Evolutionary conservation across 768 basidiomycete species (phyloP), one percentile per base, ranked within the genome.

Genomic region (Mycena vitilis): DNA sequence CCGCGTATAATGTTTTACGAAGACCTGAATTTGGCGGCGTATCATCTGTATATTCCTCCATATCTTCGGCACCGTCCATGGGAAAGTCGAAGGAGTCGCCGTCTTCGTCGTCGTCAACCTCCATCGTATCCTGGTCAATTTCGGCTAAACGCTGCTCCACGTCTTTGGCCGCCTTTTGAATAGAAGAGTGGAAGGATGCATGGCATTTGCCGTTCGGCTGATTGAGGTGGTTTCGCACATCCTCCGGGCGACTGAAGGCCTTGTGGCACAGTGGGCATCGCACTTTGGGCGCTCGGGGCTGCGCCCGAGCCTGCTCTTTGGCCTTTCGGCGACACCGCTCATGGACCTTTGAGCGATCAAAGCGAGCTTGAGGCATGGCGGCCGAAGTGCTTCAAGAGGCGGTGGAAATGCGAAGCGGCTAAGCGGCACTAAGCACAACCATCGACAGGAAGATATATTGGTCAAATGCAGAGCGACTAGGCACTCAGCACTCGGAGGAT

Each of bases 51-150:
- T 30, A 2, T 30, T 30, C 30, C 30, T 30, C 30, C 30, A 30
- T 30, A 30, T 30, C 30, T 30, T 30, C 3, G 4, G 73, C 72
- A 2, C 71, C 15, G 1, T 45, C 40, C 40, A 40, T 45, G 44
- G 44, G 18, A 18, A 16, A 15, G 18, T 45, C 44, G 2, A 16
- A 16, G 6, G 44, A 45, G 16, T 16, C 44, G 6, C 2, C 2
- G 44, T 15, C 44, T 20, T 13, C 15, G 16, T 45, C 12, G 15
- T 15, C 18, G 18, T 45, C 44, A 20, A 48, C 47, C 4, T 48
- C 47, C 47, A 48, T 48, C n/a, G 47, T n/a, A 22, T 23, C 7
- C n/a, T 48, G 8, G 47, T 22, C 47, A 23, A 9, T 13, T 22
- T 48, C n/a, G 6, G 22, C 9, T 7, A 23, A 22, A 13, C 6